A percentile compares a stretch with the other conserved stretches of the same genome.
These are phyloP conservation scores for Stephania yunnanensis DNA, from an alignment of 164 flowering plant species.

Conservation along the genomic window DNA sequence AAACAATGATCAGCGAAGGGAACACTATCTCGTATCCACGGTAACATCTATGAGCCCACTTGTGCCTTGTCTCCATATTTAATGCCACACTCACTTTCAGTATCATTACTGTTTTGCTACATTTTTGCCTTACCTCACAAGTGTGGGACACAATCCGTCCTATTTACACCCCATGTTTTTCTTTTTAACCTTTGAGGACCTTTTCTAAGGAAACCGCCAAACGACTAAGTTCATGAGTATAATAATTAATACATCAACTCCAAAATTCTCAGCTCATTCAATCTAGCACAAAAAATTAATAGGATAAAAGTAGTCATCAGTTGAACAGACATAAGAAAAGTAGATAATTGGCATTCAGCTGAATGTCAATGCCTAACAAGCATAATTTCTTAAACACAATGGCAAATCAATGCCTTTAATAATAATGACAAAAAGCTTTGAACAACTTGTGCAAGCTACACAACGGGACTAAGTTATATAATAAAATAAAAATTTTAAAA, in stretches of 20 bases:
- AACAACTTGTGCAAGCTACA: neutral
- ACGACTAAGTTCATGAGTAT: too few relatives aligned
- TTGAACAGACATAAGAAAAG: neutral
- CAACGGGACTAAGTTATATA: neutral
- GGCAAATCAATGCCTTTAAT: neutral
- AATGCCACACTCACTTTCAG: neutral
- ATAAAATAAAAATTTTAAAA: too few relatives aligned
- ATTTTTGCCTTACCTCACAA: too few relatives aligned
- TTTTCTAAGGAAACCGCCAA: too few relatives aligned
- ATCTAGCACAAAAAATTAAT: too few relatives aligned
- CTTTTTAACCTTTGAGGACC: too few relatives aligned
- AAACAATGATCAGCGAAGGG: neutral
- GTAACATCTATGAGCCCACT: neutral
- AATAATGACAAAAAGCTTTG: neutral
- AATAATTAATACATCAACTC: too few relatives aligned
- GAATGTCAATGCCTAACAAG: neutral
- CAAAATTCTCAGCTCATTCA: too few relatives aligned
- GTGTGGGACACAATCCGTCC: too few relatives aligned
- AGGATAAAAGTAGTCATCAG: neutral
- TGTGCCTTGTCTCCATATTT: neutral
- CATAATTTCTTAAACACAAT: neutral
- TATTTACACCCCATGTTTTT: too few relatives aligned
- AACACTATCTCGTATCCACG: neutral
- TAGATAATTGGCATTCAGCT: neutral
- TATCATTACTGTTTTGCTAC: too few relatives aligned